Evolutionary conservation across 176 grass and related monocot genomes (phyloP).

Genomic region (Carex pumila): DNA sequence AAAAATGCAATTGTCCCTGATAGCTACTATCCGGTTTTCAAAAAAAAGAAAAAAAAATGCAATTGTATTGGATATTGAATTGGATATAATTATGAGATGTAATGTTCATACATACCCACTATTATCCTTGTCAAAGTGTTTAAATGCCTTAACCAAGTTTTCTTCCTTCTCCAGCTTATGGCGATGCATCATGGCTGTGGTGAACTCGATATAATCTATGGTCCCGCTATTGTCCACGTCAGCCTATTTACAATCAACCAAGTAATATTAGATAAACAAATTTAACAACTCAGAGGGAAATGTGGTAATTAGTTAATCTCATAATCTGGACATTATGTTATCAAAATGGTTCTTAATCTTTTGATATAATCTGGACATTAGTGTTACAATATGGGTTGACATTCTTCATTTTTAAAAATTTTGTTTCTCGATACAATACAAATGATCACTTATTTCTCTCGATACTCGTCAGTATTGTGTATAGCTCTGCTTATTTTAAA

Average conservation of each 20-base stretch:
- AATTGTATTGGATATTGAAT: background rate
- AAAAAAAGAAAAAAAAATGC: background rate
- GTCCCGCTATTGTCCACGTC: constrained; percentile 12
- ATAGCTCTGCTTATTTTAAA: no score
- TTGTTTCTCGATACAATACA: no score
- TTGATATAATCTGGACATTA: background rate
- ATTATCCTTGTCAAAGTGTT: constrained; percentile 12
- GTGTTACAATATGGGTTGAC: no score
- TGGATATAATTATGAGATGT: background rate
- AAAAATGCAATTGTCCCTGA: background rate
- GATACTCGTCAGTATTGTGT: no score
- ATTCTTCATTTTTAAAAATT: no score
- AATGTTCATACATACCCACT: background rate
- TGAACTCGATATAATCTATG: constrained; percentile 20
- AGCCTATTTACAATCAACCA: background rate
- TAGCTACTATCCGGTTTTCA: no score
- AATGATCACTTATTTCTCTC: no score
- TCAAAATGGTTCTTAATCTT: background rate
- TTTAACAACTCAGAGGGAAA: background rate
- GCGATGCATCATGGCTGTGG: constrained; percentile 10
- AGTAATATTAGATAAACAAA: background rate
- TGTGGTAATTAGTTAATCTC: no score
- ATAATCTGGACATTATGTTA: background rate
- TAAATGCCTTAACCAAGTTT: constrained; percentile 19
- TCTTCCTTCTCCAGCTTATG: constrained; percentile 2